Percentiles rank a stretch among this genome's conserved stretches.
Evolutionary conservation across 371 early-diverging fungal genomes (phyloP).

Genomic region (Mucor plumbeus): DNA sequence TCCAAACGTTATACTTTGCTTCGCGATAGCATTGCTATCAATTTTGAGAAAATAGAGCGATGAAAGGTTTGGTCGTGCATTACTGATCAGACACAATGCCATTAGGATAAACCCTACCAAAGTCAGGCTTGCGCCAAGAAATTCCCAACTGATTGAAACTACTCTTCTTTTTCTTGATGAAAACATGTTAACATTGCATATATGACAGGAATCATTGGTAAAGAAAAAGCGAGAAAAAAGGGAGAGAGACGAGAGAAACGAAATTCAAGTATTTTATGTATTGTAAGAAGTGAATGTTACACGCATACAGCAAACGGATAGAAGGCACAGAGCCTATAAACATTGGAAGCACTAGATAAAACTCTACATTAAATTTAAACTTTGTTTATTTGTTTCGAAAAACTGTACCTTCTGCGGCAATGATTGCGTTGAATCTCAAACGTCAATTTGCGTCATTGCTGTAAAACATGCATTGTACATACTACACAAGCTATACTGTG

Average conservation of each 20-base stretch:
- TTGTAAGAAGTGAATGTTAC: too few relatives aligned
- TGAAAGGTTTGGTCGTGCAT: background rate
- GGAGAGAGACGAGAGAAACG: background rate
- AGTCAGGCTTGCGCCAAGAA: background rate
- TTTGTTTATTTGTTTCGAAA: too few relatives aligned
- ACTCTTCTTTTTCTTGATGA: background rate
- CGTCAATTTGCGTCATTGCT: too few relatives aligned
- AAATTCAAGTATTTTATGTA: too few relatives aligned
- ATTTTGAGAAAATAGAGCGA: constrained; percentile 2
- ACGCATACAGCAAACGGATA: too few relatives aligned
- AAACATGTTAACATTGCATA: background rate
- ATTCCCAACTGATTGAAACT: background rate
- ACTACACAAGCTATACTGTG: too few relatives aligned
- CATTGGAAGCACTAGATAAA: too few relatives aligned
- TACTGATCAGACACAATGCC: background rate
- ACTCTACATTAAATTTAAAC: too few relatives aligned
- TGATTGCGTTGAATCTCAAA: too few relatives aligned
- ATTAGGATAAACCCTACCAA: background rate
- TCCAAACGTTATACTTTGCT: background rate
- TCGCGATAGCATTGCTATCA: background rate
- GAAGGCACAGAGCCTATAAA: too few relatives aligned
- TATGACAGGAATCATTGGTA: background rate
- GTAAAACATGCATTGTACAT: too few relatives aligned
- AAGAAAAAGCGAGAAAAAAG: background rate
- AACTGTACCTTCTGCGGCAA: too few relatives aligned